Conservation (phyloP, 2,329 filamentous ascomycete species). For the Trichophyton equinum region DNA sequence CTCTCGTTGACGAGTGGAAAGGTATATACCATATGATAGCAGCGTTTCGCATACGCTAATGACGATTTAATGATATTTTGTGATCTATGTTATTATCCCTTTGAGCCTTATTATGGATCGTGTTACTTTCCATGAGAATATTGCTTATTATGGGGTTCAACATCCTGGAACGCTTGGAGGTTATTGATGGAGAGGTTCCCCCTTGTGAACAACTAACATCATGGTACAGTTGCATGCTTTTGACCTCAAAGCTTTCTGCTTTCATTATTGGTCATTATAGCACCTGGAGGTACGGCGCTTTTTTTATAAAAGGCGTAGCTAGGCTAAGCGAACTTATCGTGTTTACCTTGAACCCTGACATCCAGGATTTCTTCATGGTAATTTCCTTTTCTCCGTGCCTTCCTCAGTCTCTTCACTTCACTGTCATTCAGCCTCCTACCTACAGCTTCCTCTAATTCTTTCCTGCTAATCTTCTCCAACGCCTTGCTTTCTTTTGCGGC, state of each 20-base stretch:
- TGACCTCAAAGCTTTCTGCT: not conserved
- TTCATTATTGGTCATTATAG: not conserved
- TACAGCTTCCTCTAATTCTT: constrained; percentile 70
- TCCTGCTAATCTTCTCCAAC: constrained; percentile 69
- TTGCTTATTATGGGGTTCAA: not conserved
- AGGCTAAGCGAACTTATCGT: constrained; percentile 58
- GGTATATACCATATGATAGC: not conserved
- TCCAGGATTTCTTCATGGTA: constrained; percentile 80
- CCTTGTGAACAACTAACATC: not conserved
- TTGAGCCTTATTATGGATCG: not conserved
- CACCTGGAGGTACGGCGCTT: not conserved
- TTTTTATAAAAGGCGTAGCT: not conserved
- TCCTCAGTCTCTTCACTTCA: constrained; percentile 73
- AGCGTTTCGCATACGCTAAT: not conserved
- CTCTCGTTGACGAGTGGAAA: not conserved
- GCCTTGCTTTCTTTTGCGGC: constrained; percentile 73
- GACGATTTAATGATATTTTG: not conserved
- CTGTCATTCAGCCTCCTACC: constrained; percentile 68
- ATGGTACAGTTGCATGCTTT: too few species aligned
- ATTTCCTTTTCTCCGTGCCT: constrained; percentile 69
- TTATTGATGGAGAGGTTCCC: not conserved
- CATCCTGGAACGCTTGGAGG: not conserved
- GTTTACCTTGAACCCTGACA: constrained; percentile 82
- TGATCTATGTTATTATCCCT: not conserved
- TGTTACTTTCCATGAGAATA: too few species aligned